These are phyloP conservation scores for Spinellus fusiger DNA, from an alignment of 192 early-diverging fungal species.

Conservation along the genomic window DNA sequence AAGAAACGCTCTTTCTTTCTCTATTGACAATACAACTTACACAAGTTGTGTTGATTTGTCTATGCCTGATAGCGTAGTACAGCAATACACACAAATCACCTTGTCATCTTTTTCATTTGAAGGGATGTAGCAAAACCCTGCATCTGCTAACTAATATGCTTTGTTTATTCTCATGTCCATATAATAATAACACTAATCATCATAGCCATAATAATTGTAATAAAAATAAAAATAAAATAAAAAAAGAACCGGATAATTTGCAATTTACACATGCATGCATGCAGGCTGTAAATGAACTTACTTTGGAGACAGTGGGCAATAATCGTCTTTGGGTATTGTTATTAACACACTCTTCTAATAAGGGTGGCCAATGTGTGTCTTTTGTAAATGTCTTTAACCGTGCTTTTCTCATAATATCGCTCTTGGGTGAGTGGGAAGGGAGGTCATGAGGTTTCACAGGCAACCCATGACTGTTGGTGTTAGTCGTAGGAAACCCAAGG, in stretches of 20 bases:
- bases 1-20: slow-evolving; percentile 5
- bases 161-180: too few relatives aligned
- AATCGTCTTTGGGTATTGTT: neutral
- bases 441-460: neutral
- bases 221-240: neutral
- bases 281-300: too few relatives aligned
- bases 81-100: slow-evolving; percentile 14
- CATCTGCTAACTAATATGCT: slow-evolving; percentile 5
- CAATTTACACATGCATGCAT: too few relatives aligned
- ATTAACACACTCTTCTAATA: neutral
- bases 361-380: slow-evolving; percentile 7
- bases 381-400: slow-evolving; percentile 7
- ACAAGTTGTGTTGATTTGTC: neutral
- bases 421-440: neutral
- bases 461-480: too few relatives aligned
- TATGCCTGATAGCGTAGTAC: neutral
- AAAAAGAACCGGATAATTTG: neutral
- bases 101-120: neutral
- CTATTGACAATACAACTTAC: neutral
- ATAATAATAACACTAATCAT: too few relatives aligned
- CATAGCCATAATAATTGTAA: too few relatives aligned
- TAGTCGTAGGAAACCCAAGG: slow-evolving; percentile 10
- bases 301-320: neutral
- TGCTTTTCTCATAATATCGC: slow-evolving; percentile 5
- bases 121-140: slow-evolving; percentile 10